phyloP scores from a whole-genome alignment of 2,329 filamentous ascomycete species.

The Aureobasidium vineae region DNA sequence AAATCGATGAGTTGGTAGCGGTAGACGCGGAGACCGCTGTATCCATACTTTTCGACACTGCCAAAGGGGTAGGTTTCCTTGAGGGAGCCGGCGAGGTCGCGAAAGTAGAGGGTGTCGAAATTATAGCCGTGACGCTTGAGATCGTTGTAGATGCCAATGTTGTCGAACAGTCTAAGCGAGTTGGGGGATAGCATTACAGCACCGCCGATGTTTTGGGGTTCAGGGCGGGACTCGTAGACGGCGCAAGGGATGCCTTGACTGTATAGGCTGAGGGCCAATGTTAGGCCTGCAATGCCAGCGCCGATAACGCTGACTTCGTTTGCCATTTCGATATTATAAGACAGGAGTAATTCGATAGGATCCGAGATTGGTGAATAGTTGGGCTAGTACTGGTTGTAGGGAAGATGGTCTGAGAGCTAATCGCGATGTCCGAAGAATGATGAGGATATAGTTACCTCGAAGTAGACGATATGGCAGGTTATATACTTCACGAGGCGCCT shows the following conservation, averaged over 20 bases:
- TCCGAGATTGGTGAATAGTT: neutral
- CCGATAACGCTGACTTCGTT: constrained; percentile 46
- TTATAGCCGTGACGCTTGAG: constrained; percentile 50
- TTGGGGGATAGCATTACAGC: constrained; percentile 62
- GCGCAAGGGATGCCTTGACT: constrained; percentile 50
- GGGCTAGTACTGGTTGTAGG: neutral
- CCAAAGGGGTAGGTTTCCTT: constrained; percentile 31
- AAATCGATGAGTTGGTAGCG: constrained; percentile 53
- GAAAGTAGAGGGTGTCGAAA: constrained; percentile 54
- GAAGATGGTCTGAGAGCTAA: neutral
- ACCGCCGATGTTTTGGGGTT: constrained; percentile 37
- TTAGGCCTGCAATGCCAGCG: constrained; percentile 52
- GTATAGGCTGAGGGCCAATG: constrained; percentile 55
- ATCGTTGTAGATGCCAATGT: constrained; percentile 49
- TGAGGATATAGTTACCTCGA: neutral
- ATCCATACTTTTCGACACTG: constrained; percentile 50
- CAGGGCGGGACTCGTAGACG: constrained; percentile 50
- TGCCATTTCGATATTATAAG: neutral
- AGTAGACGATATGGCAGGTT: neutral
- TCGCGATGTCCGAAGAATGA: neutral
- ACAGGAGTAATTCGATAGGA: neutral
- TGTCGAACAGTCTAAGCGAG: constrained; percentile 55
- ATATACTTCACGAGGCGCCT: neutral
- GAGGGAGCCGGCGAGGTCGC: constrained; percentile 36
- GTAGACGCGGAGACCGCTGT: constrained; percentile 55